Evolutionary conservation across 306 rosid species (phyloP).

Genomic region (Cucurbita moschata): DNA sequence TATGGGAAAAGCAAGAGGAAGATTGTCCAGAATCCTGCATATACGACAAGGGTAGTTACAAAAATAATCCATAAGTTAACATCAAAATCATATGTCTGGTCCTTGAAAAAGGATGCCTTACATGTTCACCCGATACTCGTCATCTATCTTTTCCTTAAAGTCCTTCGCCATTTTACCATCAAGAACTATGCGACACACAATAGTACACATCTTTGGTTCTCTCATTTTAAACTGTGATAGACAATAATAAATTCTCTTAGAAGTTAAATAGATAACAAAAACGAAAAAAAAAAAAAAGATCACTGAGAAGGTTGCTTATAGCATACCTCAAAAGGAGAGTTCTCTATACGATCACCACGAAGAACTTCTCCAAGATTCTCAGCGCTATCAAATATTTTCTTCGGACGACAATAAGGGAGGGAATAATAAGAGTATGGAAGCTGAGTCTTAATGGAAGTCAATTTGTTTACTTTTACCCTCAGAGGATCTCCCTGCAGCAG

Average conservation of each 20-base stretch:
- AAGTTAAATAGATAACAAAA: constrained; percentile 1
- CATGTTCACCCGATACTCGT: constrained; percentile 84
- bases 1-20: constrained; percentile 74
- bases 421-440: constrained; percentile 77
- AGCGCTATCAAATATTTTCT: constrained; percentile 61
- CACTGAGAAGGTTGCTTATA: not conserved
- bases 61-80: not conserved
- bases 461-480: constrained; percentile 78
- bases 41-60: not conserved
- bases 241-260: constrained; percentile 1
- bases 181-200: constrained; percentile 45
- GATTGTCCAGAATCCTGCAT: constrained; percentile 76
- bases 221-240: constrained; percentile 70
- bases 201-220: constrained; percentile 75
- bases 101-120: constrained; percentile 17
- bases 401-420: constrained; percentile 62
- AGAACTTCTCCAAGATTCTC: constrained; percentile 97
- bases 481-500: constrained; percentile 52
- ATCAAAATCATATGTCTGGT: constrained; percentile 2
- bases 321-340: constrained; percentile 73
- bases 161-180: constrained; percentile 48
- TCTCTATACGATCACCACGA: constrained; percentile 81
- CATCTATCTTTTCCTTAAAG: constrained; percentile 70
- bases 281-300: not conserved
- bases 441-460: constrained; percentile 77